Conservation (phyloP, 2,329 filamentous ascomycete species). For the Dendryphion nanum region DNA sequence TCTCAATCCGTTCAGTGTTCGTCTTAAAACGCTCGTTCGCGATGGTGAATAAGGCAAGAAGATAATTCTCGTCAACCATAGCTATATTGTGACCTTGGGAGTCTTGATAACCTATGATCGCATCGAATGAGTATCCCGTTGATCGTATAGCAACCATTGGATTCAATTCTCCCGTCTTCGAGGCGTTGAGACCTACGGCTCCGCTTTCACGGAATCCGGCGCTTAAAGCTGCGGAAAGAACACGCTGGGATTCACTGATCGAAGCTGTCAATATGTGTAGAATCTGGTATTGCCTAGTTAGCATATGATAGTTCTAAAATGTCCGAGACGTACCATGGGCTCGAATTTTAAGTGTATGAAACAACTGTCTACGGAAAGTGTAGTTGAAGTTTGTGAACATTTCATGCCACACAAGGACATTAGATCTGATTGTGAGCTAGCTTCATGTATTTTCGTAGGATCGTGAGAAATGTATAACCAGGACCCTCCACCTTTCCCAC, state of each 20-base stretch:
- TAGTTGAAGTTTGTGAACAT: conserved; percentile 5
- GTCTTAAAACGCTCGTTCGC: conserved; percentile 72
- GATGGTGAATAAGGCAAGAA: conserved; percentile 65
- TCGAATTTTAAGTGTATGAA: conserved; percentile 88
- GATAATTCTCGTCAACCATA: conserved; percentile 64
- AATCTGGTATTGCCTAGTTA: conserved; percentile 61
- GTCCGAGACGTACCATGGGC: conserved; percentile 69
- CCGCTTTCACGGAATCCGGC: conserved; percentile 91
- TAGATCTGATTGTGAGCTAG: conserved; percentile 9
- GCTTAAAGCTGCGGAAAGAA: conserved; percentile 72
- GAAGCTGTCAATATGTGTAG: conserved; percentile 83
- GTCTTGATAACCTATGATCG: conserved; percentile 64
- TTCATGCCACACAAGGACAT: conserved; percentile 23
- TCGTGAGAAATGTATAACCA: conserved; percentile 92
- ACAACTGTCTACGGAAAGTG: conserved; percentile 29
- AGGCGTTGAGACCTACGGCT: conserved; percentile 62
- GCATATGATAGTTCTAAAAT: not conserved
- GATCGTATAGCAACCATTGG: conserved; percentile 86
- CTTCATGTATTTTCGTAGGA: conserved; percentile 48
- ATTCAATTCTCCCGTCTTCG: conserved; percentile 43
- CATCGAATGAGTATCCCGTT: conserved; percentile 78
- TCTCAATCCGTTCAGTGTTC: conserved; percentile 65
- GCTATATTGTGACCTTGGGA: conserved; percentile 40
- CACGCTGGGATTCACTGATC: conserved; percentile 67
- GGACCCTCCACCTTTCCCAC: conserved; percentile 80